Evolutionary conservation across 2,329 filamentous ascomycete genomes (phyloP).

Genomic region (Arthrobotrys sinensis): DNA sequence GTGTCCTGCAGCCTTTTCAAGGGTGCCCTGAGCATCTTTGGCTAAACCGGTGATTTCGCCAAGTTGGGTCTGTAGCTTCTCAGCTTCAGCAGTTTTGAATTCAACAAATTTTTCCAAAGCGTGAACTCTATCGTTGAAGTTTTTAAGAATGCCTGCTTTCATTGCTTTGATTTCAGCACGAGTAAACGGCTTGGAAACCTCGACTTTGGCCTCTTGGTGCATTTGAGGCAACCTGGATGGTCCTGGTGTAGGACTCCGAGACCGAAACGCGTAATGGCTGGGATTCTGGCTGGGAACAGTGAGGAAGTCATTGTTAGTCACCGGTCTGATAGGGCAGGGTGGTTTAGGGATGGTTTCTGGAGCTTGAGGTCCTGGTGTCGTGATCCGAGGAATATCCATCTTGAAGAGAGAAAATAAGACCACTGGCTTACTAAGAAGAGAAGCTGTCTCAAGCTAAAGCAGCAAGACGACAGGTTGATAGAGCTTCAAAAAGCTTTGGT

Average conservation of each 20-base stretch:
- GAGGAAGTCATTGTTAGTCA: background rate
- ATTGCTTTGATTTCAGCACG: conserved; percentile 29
- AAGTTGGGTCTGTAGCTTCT: conserved; percentile 28
- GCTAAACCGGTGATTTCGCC: conserved; percentile 11
- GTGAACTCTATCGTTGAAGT: conserved; percentile 32
- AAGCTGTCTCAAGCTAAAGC: background rate
- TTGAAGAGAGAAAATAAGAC: background rate
- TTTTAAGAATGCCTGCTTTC: conserved; percentile 32
- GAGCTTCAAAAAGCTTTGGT: background rate
- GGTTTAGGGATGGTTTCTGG: background rate
- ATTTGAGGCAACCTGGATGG: background rate
- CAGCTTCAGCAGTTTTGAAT: conserved; percentile 22
- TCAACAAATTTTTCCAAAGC: conserved; percentile 21
- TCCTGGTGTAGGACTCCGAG: conserved; percentile 9
- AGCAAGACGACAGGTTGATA: background rate
- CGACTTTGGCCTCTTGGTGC: background rate
- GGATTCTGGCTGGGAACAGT: background rate
- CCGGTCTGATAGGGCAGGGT: background rate
- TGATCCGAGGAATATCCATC: background rate
- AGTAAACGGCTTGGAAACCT: conserved; percentile 1
- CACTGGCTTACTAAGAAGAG: background rate
- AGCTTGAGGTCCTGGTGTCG: background rate
- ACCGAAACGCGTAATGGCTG: background rate
- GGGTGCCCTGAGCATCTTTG: conserved; percentile 13
- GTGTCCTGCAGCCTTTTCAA: conserved; percentile 21